A percentile compares a stretch with the other conserved stretches of the same genome.
These are phyloP conservation scores for Neofusicoccum sp. DNA, from an alignment of 2,329 filamentous ascomycete genomes.

Conservation along the genomic window DNA sequence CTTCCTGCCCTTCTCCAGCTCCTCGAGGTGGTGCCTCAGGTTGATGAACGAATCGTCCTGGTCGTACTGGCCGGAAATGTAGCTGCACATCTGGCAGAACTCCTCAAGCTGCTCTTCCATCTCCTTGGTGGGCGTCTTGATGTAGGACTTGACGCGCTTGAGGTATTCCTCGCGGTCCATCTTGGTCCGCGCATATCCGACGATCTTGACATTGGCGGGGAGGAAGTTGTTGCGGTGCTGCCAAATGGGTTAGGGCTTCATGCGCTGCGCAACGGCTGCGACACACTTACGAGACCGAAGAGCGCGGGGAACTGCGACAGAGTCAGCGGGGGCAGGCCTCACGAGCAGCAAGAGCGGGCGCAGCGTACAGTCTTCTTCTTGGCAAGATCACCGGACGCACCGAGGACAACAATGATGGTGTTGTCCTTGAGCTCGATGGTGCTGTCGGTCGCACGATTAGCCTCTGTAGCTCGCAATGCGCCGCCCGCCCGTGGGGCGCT, in stretches of 20 bases:
- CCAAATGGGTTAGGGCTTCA: constrained; percentile 26
- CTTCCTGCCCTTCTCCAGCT: constrained; percentile 76
- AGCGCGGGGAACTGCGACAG: constrained; percentile 79
- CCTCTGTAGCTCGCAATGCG: constrained; percentile 6
- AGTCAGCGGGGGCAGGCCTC: constrained; percentile 24
- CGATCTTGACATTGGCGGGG: constrained; percentile 89
- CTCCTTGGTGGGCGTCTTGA: constrained; percentile 98
- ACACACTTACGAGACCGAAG: constrained; percentile 83
- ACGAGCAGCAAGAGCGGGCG: neutral
- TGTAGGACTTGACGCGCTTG: constrained; percentile 92
- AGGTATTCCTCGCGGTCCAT: constrained; percentile 98
- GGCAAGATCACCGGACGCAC: constrained; percentile 93
- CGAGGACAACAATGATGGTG: constrained; percentile 93
- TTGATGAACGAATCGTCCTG: constrained; percentile 89
- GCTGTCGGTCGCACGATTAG: constrained; percentile 46
- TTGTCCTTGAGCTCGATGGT: constrained; percentile 97
- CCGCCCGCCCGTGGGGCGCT: neutral
- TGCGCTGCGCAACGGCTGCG: constrained; percentile 11
- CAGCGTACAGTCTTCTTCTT: constrained; percentile 96
- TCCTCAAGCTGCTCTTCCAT: constrained; percentile 92
- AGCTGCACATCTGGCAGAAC: constrained; percentile 85
- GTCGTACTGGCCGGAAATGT: constrained; percentile 97
- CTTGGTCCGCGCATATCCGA: constrained; percentile 98
- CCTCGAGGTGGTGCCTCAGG: constrained; percentile 80
- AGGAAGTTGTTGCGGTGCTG: constrained; percentile 99